Conservation (phyloP, 768 basidiomycete species). For the Lyophyllum semitale region DNA sequence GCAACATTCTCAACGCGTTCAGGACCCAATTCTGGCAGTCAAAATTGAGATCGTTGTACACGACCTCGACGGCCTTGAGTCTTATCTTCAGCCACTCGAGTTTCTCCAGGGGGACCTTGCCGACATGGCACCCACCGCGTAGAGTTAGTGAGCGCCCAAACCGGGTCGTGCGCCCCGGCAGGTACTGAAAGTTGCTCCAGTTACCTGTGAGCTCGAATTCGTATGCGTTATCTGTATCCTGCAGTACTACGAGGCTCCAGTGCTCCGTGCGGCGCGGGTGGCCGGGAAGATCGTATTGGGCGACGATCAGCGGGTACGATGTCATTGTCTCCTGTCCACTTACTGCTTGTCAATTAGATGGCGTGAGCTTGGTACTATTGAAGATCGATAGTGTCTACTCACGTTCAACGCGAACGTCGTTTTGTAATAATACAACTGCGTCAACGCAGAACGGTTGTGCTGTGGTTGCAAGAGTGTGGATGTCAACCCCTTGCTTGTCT, state of each 20-base stretch:
- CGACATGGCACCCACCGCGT: constrained; percentile 29
- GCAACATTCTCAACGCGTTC: constrained; percentile 21
- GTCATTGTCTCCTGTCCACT: neutral
- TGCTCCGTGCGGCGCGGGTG: constrained; percentile 30
- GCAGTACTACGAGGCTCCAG: constrained; percentile 25
- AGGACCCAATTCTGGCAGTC: constrained; percentile 32
- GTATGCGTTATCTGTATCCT: constrained; percentile 17
- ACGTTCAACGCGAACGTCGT: too few species aligned
- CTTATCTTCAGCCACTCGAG: constrained; percentile 23
- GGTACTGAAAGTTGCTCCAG: constrained; percentile 24
- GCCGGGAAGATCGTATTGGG: constrained; percentile 24
- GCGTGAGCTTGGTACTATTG: too few species aligned
- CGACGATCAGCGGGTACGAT: constrained; percentile 25
- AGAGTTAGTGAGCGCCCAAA: constrained; percentile 16
- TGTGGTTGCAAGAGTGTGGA: too few species aligned
- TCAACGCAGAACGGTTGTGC: too few species aligned
- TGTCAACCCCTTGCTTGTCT: too few species aligned
- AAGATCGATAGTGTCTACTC: too few species aligned
- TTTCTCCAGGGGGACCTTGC: constrained; percentile 15
- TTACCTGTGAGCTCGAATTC: constrained; percentile 27
- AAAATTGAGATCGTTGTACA: constrained; percentile 22
- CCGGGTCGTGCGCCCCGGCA: constrained; percentile 4
- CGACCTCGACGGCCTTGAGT: constrained; percentile 19
- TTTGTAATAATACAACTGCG: too few species aligned
- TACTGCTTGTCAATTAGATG: too few species aligned